Percentiles rank a stretch among this genome's conserved stretches.
These are phyloP conservation scores for Calocera viscosa DNA, from an alignment of 768 basidiomycete genomes.

Conservation along the genomic window DNA sequence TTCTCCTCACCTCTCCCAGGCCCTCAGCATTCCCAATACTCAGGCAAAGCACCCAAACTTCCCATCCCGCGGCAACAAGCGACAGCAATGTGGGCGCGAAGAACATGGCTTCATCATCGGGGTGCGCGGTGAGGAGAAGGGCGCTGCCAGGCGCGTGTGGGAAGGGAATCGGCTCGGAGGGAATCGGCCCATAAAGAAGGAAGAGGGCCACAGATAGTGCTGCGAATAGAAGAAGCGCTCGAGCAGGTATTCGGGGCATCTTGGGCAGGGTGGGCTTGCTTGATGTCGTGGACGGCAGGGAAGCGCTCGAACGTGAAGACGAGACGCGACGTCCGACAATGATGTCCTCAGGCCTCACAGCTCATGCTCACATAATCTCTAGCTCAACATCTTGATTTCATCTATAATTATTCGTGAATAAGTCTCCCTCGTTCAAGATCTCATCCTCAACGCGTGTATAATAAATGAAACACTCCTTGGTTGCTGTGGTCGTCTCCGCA, in stretches of 20 bases:
- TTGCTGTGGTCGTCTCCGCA: neutral
- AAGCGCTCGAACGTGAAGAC: constrained; percentile 7
- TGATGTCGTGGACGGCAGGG: constrained; percentile 12
- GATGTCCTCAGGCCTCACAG: too few relatives aligned
- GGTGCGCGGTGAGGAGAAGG: constrained; percentile 78
- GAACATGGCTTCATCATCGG: constrained; percentile 91
- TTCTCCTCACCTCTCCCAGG: constrained; percentile 44
- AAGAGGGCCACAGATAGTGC: neutral
- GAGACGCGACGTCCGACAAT: neutral
- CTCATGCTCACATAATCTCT: too few relatives aligned
- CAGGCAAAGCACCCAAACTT: constrained; percentile 55
- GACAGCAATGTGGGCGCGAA: constrained; percentile 72
- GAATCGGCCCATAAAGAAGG: constrained; percentile 8
- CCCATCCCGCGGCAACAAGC: constrained; percentile 28
- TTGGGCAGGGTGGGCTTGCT: constrained; percentile 9
- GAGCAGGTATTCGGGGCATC: constrained; percentile 16
- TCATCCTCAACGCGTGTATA: too few relatives aligned
- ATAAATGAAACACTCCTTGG: neutral
- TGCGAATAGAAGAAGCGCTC: constrained; percentile 6
- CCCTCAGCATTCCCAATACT: constrained; percentile 56
- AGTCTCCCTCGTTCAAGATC: too few relatives aligned
- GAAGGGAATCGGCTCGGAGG: neutral
- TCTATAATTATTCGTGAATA: too few relatives aligned
- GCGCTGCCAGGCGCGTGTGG: neutral
- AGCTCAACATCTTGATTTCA: too few relatives aligned